A percentile compares a stretch with the other conserved stretches of the same genome.
Conservation (phyloP, 768 basidiomycete genomes). For the Agaricus blazei region DNA sequence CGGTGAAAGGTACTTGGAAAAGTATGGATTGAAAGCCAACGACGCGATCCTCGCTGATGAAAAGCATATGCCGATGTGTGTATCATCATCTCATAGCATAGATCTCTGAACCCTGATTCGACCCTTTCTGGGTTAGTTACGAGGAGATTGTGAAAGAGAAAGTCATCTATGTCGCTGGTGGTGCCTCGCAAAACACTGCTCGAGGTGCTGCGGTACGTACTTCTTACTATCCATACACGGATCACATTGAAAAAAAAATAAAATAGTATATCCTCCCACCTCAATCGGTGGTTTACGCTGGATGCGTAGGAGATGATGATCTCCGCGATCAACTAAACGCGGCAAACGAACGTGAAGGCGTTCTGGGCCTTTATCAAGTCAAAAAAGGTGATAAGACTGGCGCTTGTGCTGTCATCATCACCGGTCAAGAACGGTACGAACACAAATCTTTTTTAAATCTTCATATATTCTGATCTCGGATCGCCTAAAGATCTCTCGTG, state of each 20-base stretch:
- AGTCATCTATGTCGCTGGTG: conserved; percentile 92
- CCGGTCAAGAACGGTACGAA: conserved; percentile 79
- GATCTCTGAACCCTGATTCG: not conserved
- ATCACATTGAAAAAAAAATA: not conserved
- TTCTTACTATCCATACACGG: not conserved
- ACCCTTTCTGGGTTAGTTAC: conserved; percentile 52
- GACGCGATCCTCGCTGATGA: conserved; percentile 93
- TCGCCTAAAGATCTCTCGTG: conserved; percentile 68
- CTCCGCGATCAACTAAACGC: conserved; percentile 82
- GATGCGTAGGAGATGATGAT: conserved; percentile 91
- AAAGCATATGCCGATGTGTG: conserved; percentile 84
- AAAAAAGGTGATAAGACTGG: conserved; percentile 86
- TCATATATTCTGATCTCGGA: not conserved
- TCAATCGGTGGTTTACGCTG: conserved; percentile 87
- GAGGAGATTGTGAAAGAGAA: conserved; percentile 76
- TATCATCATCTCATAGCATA: conserved; percentile 1
- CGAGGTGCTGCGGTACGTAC: conserved; percentile 87
- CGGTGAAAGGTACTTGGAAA: conserved; percentile 79
- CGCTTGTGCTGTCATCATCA: conserved; percentile 94
- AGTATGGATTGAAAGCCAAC: conserved; percentile 89
- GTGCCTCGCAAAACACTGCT: conserved; percentile 95
- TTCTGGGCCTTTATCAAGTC: conserved; percentile 85
- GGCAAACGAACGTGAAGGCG: conserved; percentile 90
- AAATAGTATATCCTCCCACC: conserved; percentile 87
- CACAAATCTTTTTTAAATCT: not conserved